Conservation (phyloP, 495 filamentous ascomycete species). For the Filosporella fistucella region DNA sequence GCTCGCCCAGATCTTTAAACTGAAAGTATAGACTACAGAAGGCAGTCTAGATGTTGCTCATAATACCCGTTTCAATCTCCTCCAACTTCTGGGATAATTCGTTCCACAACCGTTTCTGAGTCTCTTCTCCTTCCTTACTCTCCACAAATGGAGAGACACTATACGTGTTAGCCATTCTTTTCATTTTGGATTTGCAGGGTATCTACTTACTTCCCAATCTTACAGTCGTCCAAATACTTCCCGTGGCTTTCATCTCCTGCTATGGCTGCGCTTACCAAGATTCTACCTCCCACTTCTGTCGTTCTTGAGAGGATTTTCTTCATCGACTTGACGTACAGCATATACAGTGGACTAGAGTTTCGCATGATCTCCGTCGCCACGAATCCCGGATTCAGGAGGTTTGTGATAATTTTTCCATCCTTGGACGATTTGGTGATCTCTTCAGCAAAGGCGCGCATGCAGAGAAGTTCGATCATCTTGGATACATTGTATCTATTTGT, state of each 20-base stretch:
- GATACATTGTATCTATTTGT: conserved; percentile 28
- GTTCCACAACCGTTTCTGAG: conserved; percentile 6
- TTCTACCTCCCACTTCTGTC: conserved; percentile 14
- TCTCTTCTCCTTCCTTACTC: conserved; percentile 11
- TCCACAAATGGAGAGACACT: conserved; percentile 4
- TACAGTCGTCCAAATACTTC: conserved; percentile 19
- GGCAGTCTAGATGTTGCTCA: conserved; percentile 1
- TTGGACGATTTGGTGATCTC: conserved; percentile 23
- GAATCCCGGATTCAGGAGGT: conserved; percentile 29
- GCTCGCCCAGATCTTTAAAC: too few relatives aligned
- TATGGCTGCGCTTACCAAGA: conserved; percentile 2
- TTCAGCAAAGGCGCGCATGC: conserved; percentile 27
- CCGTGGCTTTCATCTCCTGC: conserved; percentile 15
- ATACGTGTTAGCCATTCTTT: too few relatives aligned
- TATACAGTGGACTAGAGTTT: conserved; percentile 5
- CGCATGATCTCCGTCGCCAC: conserved; percentile 27
- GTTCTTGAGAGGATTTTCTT: conserved; percentile 3
- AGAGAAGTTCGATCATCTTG: conserved; percentile 31
- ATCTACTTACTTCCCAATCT: conserved; percentile 3
- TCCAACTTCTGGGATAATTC: conserved; percentile 14
- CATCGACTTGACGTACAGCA: not conserved
- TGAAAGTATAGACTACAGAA: too few relatives aligned
- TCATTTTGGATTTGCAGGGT: too few relatives aligned
- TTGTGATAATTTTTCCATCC: conserved; percentile 25
- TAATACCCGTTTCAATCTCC: conserved; percentile 4